Percentiles rank a stretch among this genome's conserved stretches.
Evolutionary conservation across 352 stramenopile genomes (phyloP).

Genomic region (Aphanomyces euteiches): DNA sequence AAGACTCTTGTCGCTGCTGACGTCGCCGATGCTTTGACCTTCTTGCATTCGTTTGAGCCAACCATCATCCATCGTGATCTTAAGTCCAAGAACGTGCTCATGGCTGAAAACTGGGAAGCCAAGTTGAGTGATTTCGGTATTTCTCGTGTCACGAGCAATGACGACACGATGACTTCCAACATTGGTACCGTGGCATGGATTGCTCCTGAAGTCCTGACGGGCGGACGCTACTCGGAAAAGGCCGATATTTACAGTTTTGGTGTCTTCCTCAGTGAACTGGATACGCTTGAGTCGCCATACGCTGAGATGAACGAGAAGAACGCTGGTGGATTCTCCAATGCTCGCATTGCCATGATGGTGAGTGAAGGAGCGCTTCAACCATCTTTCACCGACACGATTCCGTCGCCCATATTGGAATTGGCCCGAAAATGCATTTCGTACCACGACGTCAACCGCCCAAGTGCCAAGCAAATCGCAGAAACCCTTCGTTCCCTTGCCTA

Average conservation of each 20-base stretch:
- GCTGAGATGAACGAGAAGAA: constrained; percentile 25
- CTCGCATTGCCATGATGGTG: constrained; percentile 39
- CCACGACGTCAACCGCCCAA: constrained; percentile 49
- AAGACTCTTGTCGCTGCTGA: constrained; percentile 45
- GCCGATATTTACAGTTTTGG: constrained; percentile 32
- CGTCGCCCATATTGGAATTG: constrained; percentile 46
- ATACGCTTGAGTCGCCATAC: constrained; percentile 27
- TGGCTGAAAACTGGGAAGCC: constrained; percentile 50
- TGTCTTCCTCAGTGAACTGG: constrained; percentile 26
- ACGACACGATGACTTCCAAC: constrained; percentile 41
- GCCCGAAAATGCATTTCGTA: constrained; percentile 51
- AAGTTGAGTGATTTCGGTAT: constrained; percentile 73
- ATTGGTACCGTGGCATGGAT: constrained; percentile 62
- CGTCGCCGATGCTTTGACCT: constrained; percentile 49
- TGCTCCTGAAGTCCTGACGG: constrained; percentile 42
- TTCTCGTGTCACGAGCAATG: constrained; percentile 42
- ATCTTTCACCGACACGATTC: constrained; percentile 49
- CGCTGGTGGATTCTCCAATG: constrained; percentile 26
- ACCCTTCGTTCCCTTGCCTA: neutral
- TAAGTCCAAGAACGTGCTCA: constrained; percentile 50
- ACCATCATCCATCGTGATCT: constrained; percentile 47
- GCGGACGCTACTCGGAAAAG: constrained; percentile 29
- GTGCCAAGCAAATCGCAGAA: constrained; percentile 31
- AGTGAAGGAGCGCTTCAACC: constrained; percentile 67
- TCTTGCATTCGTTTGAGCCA: constrained; percentile 49